Evolutionary conservation across 176 grass and related monocot genomes (phyloP).

Genomic region (Carex parvula): DNA sequence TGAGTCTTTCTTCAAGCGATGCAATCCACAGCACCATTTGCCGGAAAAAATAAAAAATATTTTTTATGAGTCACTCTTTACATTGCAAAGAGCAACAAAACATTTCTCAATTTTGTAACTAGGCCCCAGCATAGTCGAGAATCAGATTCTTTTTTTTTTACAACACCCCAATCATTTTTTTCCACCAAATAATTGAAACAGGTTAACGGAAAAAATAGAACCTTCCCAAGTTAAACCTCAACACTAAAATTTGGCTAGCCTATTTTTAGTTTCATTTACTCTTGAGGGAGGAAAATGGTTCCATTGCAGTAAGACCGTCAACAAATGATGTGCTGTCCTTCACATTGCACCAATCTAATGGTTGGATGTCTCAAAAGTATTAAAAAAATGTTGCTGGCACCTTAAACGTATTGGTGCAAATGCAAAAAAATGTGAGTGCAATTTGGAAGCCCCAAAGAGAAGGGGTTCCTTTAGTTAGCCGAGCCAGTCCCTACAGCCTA

Average conservation of each 20-base stretch:
- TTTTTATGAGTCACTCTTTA: neutral
- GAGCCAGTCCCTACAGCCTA: neutral
- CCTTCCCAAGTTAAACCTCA: neutral
- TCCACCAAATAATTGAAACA: neutral
- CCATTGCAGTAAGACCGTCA: neutral
- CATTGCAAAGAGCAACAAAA: neutral
- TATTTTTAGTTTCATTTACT: neutral
- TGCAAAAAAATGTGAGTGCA: neutral
- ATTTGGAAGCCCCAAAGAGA: neutral
- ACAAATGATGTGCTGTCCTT: neutral
- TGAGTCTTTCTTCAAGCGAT: neutral
- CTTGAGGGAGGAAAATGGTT: neutral
- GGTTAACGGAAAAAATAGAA: neutral
- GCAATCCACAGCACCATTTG: neutral
- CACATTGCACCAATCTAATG: neutral
- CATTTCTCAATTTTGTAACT: neutral
- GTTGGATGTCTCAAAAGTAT: neutral
- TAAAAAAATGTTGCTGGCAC: neutral
- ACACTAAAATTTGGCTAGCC: neutral
- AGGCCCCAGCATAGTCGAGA: neutral
- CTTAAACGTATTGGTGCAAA: neutral
- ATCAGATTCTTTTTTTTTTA: neutral
- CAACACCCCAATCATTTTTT: neutral
- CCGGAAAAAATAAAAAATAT: too few species aligned
- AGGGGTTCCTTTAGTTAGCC: neutral